Conservation (phyloP, 176 grass and related monocot species). For the Themeda triandra region DNA sequence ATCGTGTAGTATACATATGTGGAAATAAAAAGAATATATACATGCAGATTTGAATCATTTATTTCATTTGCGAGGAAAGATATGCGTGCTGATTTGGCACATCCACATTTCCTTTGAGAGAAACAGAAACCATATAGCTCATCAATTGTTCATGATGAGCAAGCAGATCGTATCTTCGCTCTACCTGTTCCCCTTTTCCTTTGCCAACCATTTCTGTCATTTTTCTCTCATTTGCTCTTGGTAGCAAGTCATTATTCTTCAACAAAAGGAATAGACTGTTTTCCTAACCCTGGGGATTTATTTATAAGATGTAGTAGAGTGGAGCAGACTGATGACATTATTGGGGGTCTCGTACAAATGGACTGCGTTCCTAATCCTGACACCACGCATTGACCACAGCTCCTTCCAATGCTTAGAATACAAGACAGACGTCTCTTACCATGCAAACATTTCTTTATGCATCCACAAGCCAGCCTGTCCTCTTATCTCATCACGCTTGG, state of each 20-base stretch:
- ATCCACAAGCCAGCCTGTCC: slow-evolving; percentile 13
- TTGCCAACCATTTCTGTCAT: slow-evolving; percentile 27
- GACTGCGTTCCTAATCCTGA: slow-evolving; percentile 64
- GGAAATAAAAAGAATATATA: neutral
- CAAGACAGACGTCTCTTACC: slow-evolving; percentile 28
- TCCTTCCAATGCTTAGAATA: slow-evolving; percentile 40
- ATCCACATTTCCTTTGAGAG: neutral
- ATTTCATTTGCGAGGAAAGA: neutral
- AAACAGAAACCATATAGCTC: neutral
- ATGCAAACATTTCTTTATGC: slow-evolving; percentile 25
- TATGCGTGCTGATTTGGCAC: neutral
- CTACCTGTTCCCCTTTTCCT: slow-evolving; percentile 14
- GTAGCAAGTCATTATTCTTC: slow-evolving; percentile 28
- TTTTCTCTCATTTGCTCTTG: slow-evolving; percentile 42
- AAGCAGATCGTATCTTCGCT: slow-evolving; percentile 10
- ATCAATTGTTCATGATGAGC: slow-evolving; percentile 9
- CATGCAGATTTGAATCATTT: neutral
- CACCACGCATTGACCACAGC: slow-evolving; percentile 33
- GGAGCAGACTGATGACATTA: slow-evolving; percentile 14
- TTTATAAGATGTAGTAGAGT: slow-evolving; percentile 10
- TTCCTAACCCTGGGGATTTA: slow-evolving; percentile 36
- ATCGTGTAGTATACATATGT: neutral
- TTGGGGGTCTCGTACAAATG: slow-evolving; percentile 31
- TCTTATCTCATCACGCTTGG: too few species aligned
- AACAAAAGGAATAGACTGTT: slow-evolving; percentile 28